A percentile compares a stretch with the other conserved stretches of the same genome.
Evolutionary conservation across 2,329 filamentous ascomycete genomes (phyloP).

Genomic region (Cercospora sp.): DNA sequence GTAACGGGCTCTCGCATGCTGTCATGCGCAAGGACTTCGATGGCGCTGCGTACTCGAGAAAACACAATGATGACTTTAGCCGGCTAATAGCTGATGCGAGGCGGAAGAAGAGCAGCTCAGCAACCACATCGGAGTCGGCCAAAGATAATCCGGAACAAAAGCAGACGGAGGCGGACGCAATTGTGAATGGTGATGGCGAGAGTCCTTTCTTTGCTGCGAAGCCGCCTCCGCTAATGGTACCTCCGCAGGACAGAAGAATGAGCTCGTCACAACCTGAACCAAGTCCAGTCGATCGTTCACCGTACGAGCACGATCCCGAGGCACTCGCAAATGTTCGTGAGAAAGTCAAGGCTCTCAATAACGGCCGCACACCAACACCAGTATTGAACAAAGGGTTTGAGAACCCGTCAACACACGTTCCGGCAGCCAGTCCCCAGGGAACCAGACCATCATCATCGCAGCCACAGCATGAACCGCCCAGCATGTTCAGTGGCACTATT

Average conservation of each 20-base stretch:
- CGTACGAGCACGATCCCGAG: slow-evolving; percentile 32
- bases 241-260: slow-evolving; percentile 4
- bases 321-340: slow-evolving; percentile 29
- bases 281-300: slow-evolving; percentile 12
- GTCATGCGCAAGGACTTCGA: slow-evolving; percentile 90
- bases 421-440: background rate
- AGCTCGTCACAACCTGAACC: slow-evolving; percentile 1
- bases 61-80: slow-evolving; percentile 73
- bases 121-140: slow-evolving; percentile 23
- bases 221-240: slow-evolving; percentile 11
- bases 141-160: slow-evolving; percentile 4
- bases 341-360: slow-evolving; percentile 32
- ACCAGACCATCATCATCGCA: background rate
- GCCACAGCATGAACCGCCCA: slow-evolving; percentile 5
- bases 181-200: slow-evolving; percentile 23
- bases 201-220: slow-evolving; percentile 19
- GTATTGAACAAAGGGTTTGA: slow-evolving; percentile 29
- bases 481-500: slow-evolving; percentile 13
- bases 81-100: slow-evolving; percentile 76
- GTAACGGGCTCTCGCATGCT: slow-evolving; percentile 42
- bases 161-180: background rate
- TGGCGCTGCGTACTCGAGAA: slow-evolving; percentile 69
- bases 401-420: slow-evolving; percentile 6
- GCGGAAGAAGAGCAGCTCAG: slow-evolving; percentile 48
- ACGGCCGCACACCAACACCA: slow-evolving; percentile 23